Evolutionary conservation across 345 rosid genomes (phyloP).

Genomic region (Leavenworthia alabamica): DNA sequence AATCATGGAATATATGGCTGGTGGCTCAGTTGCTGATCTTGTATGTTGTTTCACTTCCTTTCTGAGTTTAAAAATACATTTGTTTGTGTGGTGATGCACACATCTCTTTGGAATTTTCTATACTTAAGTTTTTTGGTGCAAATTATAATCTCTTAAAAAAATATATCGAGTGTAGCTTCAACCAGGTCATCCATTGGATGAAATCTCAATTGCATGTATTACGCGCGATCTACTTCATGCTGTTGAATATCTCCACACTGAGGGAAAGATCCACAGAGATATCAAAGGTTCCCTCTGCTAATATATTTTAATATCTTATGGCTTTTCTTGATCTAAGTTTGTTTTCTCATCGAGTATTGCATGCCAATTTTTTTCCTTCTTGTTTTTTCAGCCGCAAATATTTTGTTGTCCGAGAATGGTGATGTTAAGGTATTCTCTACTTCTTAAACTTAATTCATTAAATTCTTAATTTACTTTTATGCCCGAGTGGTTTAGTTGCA

Average conservation of each 20-base stretch:
- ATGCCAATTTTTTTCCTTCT: slow-evolving; percentile 21
- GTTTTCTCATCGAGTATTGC: slow-evolving; percentile 11
- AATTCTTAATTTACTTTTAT: neutral
- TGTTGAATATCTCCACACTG: no score
- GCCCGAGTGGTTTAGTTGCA: neutral
- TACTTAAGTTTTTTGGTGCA: slow-evolving; percentile 2
- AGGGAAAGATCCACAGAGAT: no score
- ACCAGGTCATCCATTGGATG: slow-evolving; percentile 87
- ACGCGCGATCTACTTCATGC: slow-evolving; percentile 95
- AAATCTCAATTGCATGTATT: slow-evolving; percentile 86
- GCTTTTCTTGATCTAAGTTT: slow-evolving; percentile 8
- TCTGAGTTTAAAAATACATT: slow-evolving; percentile 1
- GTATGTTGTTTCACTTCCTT: slow-evolving; percentile 52
- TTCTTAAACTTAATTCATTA: slow-evolving; percentile 8
- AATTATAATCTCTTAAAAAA: slow-evolving; percentile 5
- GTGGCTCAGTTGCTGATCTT: no score
- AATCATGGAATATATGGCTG: slow-evolving; percentile 99
- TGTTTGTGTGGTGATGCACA: slow-evolving; percentile 7
- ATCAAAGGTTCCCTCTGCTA: slow-evolving; percentile 66
- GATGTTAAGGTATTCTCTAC: slow-evolving; percentile 82
- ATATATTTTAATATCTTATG: neutral
- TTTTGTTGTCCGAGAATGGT: slow-evolving; percentile 86
- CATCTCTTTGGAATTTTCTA: neutral
- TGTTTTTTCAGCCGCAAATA: slow-evolving; percentile 82
- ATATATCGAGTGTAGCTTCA: slow-evolving; percentile 61